These are phyloP conservation scores for Cutaneotrichosporon sp. DNA, from an alignment of 1,284 basidiomycete genomes.

Conservation along the genomic window DNA sequence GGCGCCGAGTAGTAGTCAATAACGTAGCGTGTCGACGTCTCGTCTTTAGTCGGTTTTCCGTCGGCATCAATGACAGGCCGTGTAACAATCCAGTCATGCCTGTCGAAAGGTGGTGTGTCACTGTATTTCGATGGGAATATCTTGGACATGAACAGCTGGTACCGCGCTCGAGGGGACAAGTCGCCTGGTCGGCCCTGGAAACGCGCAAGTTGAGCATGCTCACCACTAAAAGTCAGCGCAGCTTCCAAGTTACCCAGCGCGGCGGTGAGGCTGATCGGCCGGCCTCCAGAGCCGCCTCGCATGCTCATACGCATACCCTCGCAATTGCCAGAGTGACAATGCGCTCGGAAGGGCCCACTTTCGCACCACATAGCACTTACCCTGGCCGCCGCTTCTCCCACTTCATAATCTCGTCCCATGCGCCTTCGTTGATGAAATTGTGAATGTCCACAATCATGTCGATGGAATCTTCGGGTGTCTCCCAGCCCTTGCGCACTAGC, in stretches of 20 bases:
- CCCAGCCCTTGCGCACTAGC: constrained; percentile 92
- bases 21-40: constrained; percentile 68
- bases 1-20: constrained; percentile 95
- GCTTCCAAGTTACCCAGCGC: too few species aligned
- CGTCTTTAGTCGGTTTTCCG: constrained; percentile 53
- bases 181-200: constrained; percentile 91
- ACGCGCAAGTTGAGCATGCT: constrained; percentile 62
- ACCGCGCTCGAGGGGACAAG: constrained; percentile 68
- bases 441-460: constrained; percentile 98
- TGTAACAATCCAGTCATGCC: constrained; percentile 96
- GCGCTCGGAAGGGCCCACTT: too few species aligned
- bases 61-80: constrained; percentile 54
- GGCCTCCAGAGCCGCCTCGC: too few species aligned
- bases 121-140: constrained; percentile 82
- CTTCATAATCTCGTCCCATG: constrained; percentile 89
- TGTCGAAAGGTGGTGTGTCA: constrained; percentile 87
- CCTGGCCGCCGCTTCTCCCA: constrained; percentile 72
- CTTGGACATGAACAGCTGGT: constrained; percentile 79
- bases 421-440: constrained; percentile 95
- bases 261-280: too few species aligned
- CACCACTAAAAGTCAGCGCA: constrained; percentile 29
- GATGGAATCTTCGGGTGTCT: constrained; percentile 92
- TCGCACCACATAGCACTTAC: too few species aligned
- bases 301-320: too few species aligned
- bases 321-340: too few species aligned